These are phyloP conservation scores for Helianthus tuberosus DNA, from an alignment of 129 eudicot species.

Conservation along the genomic window DNA sequence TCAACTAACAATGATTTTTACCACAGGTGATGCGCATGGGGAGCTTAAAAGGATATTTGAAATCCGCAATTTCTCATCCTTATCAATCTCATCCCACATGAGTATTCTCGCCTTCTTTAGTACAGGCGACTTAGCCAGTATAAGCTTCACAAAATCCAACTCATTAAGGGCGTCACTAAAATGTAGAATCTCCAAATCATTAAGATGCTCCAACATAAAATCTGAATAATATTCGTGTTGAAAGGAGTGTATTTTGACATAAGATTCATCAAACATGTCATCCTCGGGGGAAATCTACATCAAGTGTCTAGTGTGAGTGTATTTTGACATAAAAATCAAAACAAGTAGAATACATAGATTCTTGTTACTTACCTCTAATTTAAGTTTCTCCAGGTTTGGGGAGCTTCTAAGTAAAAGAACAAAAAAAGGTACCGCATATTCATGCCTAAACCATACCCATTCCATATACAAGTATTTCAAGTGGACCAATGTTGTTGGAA, in stretches of 20 bases:
- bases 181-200: background rate
- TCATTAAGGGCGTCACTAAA: background rate
- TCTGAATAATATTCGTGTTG: background rate
- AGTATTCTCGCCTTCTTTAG: conserved; percentile 15
- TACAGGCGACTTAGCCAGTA: conserved; percentile 9
- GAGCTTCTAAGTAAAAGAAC: conserved; percentile 7
- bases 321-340: background rate
- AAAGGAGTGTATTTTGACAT: background rate
- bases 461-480: conserved; percentile 11
- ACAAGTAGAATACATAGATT: background rate
- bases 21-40: background rate
- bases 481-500: conserved; percentile 9
- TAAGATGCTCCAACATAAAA: conserved; percentile 3
- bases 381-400: background rate
- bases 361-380: background rate
- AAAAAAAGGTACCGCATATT: background rate
- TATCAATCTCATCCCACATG: background rate
- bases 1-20: background rate
- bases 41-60: background rate
- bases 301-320: too few relatives aligned
- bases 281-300: too few relatives aligned
- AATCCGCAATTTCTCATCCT: background rate
- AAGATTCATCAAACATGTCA: too few relatives aligned
- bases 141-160: conserved; percentile 9
- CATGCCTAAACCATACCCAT: background rate